These are phyloP conservation scores for Suhomyces panamericanus DNA, from an alignment of 1,139 yeast species.

Conservation along the genomic window DNA sequence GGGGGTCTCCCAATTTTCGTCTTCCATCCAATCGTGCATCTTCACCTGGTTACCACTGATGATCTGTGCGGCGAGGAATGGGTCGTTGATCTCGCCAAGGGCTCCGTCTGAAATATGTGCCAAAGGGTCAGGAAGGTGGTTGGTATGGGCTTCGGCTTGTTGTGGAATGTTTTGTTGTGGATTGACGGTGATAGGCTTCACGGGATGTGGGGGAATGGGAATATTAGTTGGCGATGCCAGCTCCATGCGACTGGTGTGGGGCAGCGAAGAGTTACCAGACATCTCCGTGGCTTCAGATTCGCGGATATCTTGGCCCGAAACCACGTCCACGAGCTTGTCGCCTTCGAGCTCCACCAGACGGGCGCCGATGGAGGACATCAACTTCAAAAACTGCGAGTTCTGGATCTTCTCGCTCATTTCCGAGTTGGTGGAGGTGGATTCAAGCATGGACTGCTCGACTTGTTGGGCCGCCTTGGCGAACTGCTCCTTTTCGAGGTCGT, in stretches of 20 bases:
- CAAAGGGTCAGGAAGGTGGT: conserved; percentile 43
- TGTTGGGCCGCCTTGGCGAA: conserved; percentile 45
- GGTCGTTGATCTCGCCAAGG: conserved; percentile 30
- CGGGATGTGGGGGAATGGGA: background rate
- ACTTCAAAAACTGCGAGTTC: conserved; percentile 41
- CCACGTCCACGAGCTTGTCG: conserved; percentile 36
- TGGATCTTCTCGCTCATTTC: conserved; percentile 37
- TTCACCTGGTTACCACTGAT: conserved; percentile 46
- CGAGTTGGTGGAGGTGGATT: conserved; percentile 19
- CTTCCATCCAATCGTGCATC: conserved; percentile 38
- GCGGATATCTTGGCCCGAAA: conserved; percentile 21
- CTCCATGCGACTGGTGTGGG: background rate
- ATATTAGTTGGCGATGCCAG: background rate
- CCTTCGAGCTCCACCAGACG: conserved; percentile 44
- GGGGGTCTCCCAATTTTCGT: conserved; percentile 27
- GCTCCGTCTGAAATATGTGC: conserved; percentile 47
- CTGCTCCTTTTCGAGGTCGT: conserved; percentile 32
- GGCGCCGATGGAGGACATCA: conserved; percentile 42
- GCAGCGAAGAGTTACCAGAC: background rate
- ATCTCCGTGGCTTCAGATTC: conserved; percentile 1
- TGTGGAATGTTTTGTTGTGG: background rate
- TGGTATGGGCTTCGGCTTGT: conserved; percentile 12
- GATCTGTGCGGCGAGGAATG: conserved; percentile 44
- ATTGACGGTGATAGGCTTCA: background rate
- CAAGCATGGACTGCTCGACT: conserved; percentile 36